Evolutionary conservation across 2,329 filamentous ascomycete species (phyloP).

Genomic region (Myriosclerotinia curreyana): DNA sequence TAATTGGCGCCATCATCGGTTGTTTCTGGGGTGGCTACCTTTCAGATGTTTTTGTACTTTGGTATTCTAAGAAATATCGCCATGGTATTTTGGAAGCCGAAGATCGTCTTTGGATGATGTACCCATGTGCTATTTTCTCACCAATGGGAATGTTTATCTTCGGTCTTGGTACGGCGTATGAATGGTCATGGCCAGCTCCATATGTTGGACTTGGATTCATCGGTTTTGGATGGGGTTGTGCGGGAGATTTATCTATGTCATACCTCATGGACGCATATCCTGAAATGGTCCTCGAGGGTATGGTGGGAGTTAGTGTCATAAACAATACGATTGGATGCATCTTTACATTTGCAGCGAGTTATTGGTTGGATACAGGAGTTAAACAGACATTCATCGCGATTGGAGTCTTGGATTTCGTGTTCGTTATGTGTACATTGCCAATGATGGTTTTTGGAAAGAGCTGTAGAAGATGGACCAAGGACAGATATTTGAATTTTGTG

Average conservation of each 20-base stretch:
- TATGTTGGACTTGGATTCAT: constrained; percentile 57
- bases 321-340: constrained; percentile 55
- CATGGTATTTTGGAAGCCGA: constrained; percentile 43
- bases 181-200: constrained; percentile 52
- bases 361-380: constrained; percentile 50
- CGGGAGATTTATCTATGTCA: constrained; percentile 54
- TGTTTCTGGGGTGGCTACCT: constrained; percentile 57
- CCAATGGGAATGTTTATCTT: constrained; percentile 45
- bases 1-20: constrained; percentile 54
- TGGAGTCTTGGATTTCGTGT: constrained; percentile 50
- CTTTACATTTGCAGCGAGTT: constrained; percentile 51
- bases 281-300: constrained; percentile 56
- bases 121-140: constrained; percentile 38
- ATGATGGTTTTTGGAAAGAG: constrained; percentile 55
- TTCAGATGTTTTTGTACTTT: constrained; percentile 54
- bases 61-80: constrained; percentile 39
- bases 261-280: constrained; percentile 56
- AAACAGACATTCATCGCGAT: constrained; percentile 51
- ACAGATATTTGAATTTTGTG: constrained; percentile 47
- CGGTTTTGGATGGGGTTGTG: constrained; percentile 58
- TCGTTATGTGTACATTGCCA: constrained; percentile 50
- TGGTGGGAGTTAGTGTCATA: constrained; percentile 56
- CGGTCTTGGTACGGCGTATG: constrained; percentile 43
- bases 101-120: constrained; percentile 41
- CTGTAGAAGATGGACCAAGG: constrained; percentile 48